Conservation (phyloP, 345 rosid species). For the Gossypium sturtianum region DNA sequence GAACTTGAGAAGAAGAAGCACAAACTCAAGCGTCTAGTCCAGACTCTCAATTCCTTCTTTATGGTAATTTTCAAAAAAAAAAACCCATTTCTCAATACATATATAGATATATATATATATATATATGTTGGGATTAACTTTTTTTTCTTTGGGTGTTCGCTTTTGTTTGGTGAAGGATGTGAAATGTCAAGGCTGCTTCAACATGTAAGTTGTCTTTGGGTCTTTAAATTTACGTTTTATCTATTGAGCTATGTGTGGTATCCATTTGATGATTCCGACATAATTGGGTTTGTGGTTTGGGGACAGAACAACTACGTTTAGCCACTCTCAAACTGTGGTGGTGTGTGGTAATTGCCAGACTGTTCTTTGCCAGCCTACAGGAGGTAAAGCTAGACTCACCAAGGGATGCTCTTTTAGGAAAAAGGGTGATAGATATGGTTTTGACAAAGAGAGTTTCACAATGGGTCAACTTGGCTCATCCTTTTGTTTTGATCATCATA, state of each 20-base stretch:
- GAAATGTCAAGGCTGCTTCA: slow-evolving; percentile 9
- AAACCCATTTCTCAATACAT: background rate
- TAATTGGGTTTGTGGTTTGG: background rate
- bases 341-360: too few relatives aligned
- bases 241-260: too few relatives aligned
- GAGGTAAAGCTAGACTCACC: too few relatives aligned
- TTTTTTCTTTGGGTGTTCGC: too few relatives aligned
- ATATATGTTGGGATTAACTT: background rate
- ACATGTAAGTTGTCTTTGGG: background rate
- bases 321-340: background rate
- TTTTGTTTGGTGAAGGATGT: background rate
- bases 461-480: background rate
- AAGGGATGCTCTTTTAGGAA: too few relatives aligned
- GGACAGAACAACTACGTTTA: slow-evolving; percentile 6
- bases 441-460: background rate
- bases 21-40: background rate
- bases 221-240: too few relatives aligned
- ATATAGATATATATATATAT: too few relatives aligned
- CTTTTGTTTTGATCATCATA: background rate
- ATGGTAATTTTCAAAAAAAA: background rate
- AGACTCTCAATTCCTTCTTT: slow-evolving; percentile 7
- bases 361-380: too few relatives aligned
- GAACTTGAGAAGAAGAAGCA: slow-evolving; percentile 9
- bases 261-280: background rate
- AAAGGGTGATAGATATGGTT: background rate